phyloP scores from a whole-genome alignment of 768 basidiomycete genomes.

The Lentinus tigrinus region DNA sequence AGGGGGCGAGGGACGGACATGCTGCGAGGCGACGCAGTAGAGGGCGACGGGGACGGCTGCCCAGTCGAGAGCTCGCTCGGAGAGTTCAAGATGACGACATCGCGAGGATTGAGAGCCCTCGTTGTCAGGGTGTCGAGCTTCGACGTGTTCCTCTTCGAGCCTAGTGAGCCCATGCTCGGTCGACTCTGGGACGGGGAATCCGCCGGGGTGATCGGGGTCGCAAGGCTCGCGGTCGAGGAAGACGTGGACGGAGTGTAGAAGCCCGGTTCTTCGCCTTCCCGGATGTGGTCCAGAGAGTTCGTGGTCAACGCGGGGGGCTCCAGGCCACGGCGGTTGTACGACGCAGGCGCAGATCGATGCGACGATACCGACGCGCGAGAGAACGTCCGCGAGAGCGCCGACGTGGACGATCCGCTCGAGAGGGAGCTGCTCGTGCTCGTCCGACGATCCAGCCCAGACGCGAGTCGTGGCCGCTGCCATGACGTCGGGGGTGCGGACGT shows the following conservation, averaged over 20 bases:
- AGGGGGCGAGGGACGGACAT: slow-evolving; percentile 19
- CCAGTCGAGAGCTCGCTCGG: slow-evolving; percentile 11
- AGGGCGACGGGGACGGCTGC: neutral
- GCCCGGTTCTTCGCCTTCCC: slow-evolving; percentile 20
- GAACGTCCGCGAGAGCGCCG: slow-evolving; percentile 10
- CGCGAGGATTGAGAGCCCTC: neutral
- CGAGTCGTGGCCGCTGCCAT: slow-evolving; percentile 12
- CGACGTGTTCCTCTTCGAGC: slow-evolving; percentile 7
- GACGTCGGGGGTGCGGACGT: slow-evolving; percentile 24
- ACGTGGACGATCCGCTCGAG: slow-evolving; percentile 8
- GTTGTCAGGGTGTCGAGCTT: slow-evolving; percentile 6
- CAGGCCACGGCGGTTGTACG: slow-evolving; percentile 7
- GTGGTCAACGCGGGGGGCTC: slow-evolving; percentile 4
- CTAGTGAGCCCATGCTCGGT: neutral
- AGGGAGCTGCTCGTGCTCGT: slow-evolving; percentile 16
- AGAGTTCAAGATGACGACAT: slow-evolving; percentile 11
- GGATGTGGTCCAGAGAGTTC: slow-evolving; percentile 17
- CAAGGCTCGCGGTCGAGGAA: slow-evolving; percentile 21
- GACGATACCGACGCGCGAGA: slow-evolving; percentile 21
- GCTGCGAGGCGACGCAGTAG: slow-evolving; percentile 1
- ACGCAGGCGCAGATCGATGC: slow-evolving; percentile 15
- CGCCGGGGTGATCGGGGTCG: slow-evolving; percentile 23
- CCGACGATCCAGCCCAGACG: neutral
- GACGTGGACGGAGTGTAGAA: slow-evolving; percentile 21
- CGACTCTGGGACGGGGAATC: slow-evolving; percentile 3